These are phyloP conservation scores for Pisolithus sp. DNA, from an alignment of 768 basidiomycete species.

Conservation along the genomic window DNA sequence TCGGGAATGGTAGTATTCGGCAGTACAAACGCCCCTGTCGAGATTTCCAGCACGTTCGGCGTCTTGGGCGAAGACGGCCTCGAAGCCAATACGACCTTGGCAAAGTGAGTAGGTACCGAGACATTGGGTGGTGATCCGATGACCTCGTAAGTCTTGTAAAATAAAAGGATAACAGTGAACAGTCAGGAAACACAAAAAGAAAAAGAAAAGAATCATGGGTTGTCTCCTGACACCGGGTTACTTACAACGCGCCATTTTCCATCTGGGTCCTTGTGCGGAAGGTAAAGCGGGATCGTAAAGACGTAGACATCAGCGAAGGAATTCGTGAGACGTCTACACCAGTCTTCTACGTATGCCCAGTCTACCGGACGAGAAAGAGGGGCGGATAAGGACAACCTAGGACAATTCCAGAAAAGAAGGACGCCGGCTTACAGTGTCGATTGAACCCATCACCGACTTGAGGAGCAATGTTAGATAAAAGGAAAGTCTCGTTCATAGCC, in stretches of 20 bases:
- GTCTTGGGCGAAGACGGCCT: slow-evolving; percentile 68
- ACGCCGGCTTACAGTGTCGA: slow-evolving; percentile 68
- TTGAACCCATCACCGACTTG: slow-evolving; percentile 99
- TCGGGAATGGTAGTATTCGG: slow-evolving; percentile 93
- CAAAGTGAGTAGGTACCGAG: slow-evolving; percentile 95
- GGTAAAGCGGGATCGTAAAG: slow-evolving; percentile 96
- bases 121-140: slow-evolving; percentile 89
- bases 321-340: slow-evolving; percentile 86
- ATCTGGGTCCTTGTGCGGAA: slow-evolving; percentile 77
- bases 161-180: background rate
- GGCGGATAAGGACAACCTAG: background rate
- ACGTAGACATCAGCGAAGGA: slow-evolving; percentile 92
- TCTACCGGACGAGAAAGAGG: slow-evolving; percentile 39
- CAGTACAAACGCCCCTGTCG: slow-evolving; percentile 90
- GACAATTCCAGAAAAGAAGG: background rate
- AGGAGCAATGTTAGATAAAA: slow-evolving; percentile 92
- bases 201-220: background rate
- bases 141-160: slow-evolving; percentile 79
- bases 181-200: background rate
- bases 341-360: slow-evolving; percentile 95
- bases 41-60: slow-evolving; percentile 66
- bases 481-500: slow-evolving; percentile 96
- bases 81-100: slow-evolving; percentile 85
- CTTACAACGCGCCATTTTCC: slow-evolving; percentile 95
- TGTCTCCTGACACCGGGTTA: slow-evolving; percentile 10